Percentiles rank a stretch among this genome's conserved stretches.
Evolutionary conservation across 148 eudicot genomes (phyloP).

Genomic region (Spergularia marina): DNA sequence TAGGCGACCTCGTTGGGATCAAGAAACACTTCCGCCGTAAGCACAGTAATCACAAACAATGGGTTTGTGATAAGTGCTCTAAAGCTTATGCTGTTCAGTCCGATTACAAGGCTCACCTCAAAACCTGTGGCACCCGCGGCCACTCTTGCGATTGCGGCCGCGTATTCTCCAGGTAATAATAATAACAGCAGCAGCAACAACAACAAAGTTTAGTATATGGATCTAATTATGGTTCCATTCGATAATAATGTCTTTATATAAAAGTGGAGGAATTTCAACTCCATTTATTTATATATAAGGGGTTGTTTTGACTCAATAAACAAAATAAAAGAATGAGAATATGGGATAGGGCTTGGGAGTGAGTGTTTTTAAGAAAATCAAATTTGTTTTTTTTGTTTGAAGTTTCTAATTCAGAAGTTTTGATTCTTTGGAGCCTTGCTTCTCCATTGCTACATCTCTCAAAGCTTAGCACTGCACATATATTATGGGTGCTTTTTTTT

Average conservation of each 20-base stretch:
- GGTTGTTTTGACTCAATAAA: constrained; percentile 25
- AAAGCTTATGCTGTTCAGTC: constrained; percentile 88
- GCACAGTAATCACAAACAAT: constrained; percentile 80
- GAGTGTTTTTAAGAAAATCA: not conserved
- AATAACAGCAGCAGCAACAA: not conserved
- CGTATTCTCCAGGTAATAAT: constrained; percentile 73
- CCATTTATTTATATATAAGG: not conserved
- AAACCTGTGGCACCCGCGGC: constrained; percentile 90
- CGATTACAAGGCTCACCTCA: constrained; percentile 87
- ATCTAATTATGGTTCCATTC: not conserved
- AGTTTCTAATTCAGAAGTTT: not conserved
- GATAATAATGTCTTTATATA: too few species aligned
- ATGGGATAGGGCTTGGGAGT: not conserved
- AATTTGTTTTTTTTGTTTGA: not conserved
- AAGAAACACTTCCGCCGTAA: constrained; percentile 86
- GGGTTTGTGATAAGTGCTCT: constrained; percentile 81
- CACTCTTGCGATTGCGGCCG: constrained; percentile 95
- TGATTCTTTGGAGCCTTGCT: not conserved
- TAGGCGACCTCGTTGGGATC: constrained; percentile 87
- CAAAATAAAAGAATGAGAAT: not conserved
- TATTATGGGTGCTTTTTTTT: not conserved
- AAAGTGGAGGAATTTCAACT: not conserved
- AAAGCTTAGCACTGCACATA: not conserved
- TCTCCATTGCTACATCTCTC: not conserved
- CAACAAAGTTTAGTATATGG: not conserved